phyloP scores from a whole-genome alignment of 257 asterid genomes.

The Forsythia suspensa region DNA sequence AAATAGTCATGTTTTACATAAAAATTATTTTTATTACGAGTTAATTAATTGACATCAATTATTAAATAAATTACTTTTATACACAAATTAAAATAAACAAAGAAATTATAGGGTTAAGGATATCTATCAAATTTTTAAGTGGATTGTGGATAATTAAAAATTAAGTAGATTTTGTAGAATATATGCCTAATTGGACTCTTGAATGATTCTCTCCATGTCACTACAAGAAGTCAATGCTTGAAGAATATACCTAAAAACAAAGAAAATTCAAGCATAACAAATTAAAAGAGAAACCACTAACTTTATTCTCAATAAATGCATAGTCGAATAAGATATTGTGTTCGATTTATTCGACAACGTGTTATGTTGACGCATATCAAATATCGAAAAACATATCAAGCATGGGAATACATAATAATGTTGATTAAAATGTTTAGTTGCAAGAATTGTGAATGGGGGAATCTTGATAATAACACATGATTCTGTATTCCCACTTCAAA shows the following conservation, averaged over 20 bases:
- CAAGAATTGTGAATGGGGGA: conserved; percentile 33
- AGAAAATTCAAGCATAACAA: neutral
- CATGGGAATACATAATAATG: conserved; percentile 19
- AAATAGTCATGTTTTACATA: neutral
- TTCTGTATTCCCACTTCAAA: conserved; percentile 70
- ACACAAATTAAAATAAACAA: neutral
- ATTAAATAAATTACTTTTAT: neutral
- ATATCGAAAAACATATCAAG: neutral
- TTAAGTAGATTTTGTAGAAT: neutral
- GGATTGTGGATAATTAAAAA: neutral
- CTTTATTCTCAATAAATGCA: neutral
- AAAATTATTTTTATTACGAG: neutral
- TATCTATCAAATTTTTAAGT: neutral
- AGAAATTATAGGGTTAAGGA: neutral
- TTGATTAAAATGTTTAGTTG: conserved; percentile 25
- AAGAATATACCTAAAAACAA: neutral
- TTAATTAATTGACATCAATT: neutral
- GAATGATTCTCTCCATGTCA: neutral
- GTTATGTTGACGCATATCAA: no score
- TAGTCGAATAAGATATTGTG: neutral
- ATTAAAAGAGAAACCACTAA: neutral
- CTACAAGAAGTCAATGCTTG: neutral
- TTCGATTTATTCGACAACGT: no score
- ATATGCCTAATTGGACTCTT: neutral
- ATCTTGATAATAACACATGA: conserved; percentile 32